phyloP scores from a whole-genome alignment of 331 rosid genomes.

The Quercus phellos region DNA sequence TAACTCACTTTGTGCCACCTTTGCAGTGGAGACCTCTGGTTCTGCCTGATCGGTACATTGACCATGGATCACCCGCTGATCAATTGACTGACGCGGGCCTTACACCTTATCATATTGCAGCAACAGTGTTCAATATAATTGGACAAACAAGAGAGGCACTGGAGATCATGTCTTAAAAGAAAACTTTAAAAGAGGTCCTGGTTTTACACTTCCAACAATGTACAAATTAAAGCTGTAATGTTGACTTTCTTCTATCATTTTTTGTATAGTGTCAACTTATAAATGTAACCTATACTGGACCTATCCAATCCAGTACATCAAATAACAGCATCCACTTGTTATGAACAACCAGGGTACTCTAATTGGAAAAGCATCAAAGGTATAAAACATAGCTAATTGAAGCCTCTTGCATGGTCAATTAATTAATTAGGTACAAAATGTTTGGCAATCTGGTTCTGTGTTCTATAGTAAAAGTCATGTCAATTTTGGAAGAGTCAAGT shows the following conservation, averaged over 20 bases:
- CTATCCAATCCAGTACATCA: neutral
- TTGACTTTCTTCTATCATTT: neutral
- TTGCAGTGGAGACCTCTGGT: slow-evolving; percentile 95
- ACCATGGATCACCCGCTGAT: slow-evolving; percentile 77
- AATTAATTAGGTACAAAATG: neutral
- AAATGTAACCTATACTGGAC: neutral
- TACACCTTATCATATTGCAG: slow-evolving; percentile 80
- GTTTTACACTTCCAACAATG: slow-evolving; percentile 11
- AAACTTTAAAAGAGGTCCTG: slow-evolving; percentile 2
- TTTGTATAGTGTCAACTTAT: slow-evolving; percentile 15
- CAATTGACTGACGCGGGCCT: slow-evolving; percentile 79
- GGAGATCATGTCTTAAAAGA: slow-evolving; percentile 59
- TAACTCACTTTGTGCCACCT: slow-evolving; percentile 14
- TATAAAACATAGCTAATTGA: neutral
- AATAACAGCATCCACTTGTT: slow-evolving; percentile 5
- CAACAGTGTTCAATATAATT: slow-evolving; percentile 81
- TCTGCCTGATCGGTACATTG: slow-evolving; percentile 85
- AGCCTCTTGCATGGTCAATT: neutral
- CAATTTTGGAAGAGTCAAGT: neutral
- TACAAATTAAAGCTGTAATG: slow-evolving; percentile 13
- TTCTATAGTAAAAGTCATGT: neutral
- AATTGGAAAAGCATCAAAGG: neutral
- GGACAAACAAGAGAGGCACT: slow-evolving; percentile 86
- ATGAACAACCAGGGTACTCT: neutral
- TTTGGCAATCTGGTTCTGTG: neutral